Base-by-base conservation (phyloP, 257 asterid genomes). In the Primulina eburnea region DNA sequence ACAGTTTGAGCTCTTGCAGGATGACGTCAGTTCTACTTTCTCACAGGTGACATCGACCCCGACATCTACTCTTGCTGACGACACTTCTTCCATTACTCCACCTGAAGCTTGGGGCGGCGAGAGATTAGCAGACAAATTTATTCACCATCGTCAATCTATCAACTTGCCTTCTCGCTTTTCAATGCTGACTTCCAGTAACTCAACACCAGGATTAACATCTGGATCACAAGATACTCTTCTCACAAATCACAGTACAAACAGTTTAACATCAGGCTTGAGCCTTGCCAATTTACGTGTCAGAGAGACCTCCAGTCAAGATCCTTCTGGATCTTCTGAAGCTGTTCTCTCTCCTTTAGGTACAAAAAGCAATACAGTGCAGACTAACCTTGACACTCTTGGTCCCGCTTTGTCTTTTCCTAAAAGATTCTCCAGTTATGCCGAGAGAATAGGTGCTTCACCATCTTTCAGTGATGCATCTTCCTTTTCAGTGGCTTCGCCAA, bases 21-120 rank as follows among this genome's bases (percentile, higher is more conserved):
- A 82, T 72, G 92, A 89, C 71, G 34, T 77, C 63, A 50, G 73
- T 73, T 80, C 93, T 35, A 62, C 89, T 63, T 76, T 81, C 76
- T 47, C 92, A 50, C 97, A 85, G 76, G 75, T 83, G 80, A 64
- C 85, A 78, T 63, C 93, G 32, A 79, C 82, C 30, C 88, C 88
- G 64, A 70, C 81, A 79, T 76, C 93, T 77, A 77, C 88, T 61
- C 78, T 65, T 47, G 40, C 82, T 17, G 86, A 81, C 67, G 93
- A 85, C 75, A 70, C 87, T 74, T 81, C 97, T 77, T 84, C 95
- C 72, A 74, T 88, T 43, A 88, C 97, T 71, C 99, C 97, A 50
- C 96, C 95, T 6, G 96, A 94, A 88, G 96, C 92, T 76, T 94
- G 97, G 99, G 97, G 96, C 56, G 92, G 97, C 34, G 96, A 87